Evolutionary conservation across 2,329 filamentous ascomycete genomes (phyloP).

Genomic region (Claviceps sp.): DNA sequence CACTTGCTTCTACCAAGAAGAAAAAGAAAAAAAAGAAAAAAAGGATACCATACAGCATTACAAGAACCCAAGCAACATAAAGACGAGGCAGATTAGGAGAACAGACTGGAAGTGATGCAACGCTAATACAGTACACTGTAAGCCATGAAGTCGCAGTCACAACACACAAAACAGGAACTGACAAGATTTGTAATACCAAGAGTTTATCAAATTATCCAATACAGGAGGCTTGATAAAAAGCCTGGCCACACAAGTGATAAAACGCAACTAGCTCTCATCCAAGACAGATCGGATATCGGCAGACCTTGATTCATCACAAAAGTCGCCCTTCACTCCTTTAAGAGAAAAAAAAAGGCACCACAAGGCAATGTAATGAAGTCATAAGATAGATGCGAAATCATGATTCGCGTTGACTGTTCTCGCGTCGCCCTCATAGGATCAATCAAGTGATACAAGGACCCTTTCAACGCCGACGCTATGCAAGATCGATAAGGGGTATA

Average conservation of each 20-base stretch:
- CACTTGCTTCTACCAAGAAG: too few relatives aligned
- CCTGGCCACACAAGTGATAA: background rate
- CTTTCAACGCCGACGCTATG: slow-evolving; percentile 5
- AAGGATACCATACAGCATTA: too few relatives aligned
- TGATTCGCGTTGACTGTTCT: background rate
- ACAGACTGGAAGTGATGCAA: too few relatives aligned
- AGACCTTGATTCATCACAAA: too few relatives aligned
- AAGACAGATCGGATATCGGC: background rate
- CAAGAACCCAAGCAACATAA: too few relatives aligned
- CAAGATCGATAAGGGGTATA: background rate
- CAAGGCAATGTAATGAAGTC: background rate
- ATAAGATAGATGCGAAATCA: background rate
- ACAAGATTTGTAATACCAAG: too few relatives aligned
- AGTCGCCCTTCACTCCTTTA: background rate
- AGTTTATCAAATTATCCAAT: background rate
- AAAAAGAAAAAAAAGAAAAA: too few relatives aligned
- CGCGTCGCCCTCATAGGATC: background rate
- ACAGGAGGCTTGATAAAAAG: background rate
- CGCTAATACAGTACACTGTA: too few relatives aligned
- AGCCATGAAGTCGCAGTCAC: too few relatives aligned
- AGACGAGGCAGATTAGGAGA: too few relatives aligned
- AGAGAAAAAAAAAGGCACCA: background rate
- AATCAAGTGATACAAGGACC: background rate
- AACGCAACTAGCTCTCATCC: background rate
- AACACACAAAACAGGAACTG: too few relatives aligned